A percentile compares a stretch with the other conserved stretches of the same genome.
Conservation (phyloP, 345 rosid genomes). For the Citrus sp. region DNA sequence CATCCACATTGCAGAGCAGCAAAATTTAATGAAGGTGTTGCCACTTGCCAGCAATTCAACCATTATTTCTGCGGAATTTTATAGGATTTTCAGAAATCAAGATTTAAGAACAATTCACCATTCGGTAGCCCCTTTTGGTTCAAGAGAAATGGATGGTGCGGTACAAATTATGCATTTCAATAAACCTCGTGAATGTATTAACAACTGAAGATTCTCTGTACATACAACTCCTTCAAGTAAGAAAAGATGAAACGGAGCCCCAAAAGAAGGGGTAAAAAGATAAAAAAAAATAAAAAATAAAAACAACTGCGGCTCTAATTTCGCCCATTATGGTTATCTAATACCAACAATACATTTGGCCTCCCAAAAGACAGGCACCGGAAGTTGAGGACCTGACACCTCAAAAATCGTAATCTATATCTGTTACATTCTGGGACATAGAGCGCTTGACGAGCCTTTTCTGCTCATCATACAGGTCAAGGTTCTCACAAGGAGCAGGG, state of each 20-base stretch:
- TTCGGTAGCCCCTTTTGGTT: background rate
- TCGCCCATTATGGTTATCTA: constrained; percentile 5
- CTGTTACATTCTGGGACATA: constrained; percentile 63
- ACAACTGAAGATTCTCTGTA: constrained; percentile 16
- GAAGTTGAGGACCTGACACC: background rate
- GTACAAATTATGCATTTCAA: background rate
- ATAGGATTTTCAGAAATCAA: background rate
- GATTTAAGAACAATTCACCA: background rate
- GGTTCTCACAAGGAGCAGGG: constrained; percentile 91
- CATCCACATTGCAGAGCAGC: no score
- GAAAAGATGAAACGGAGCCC: constrained; percentile 5
- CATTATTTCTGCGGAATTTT: no score
- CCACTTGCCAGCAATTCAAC: no score
- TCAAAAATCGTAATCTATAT: constrained; percentile 81
- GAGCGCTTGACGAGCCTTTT: constrained; percentile 61
- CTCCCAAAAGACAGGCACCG: background rate
- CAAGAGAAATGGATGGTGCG: no score
- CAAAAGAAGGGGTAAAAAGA: background rate
- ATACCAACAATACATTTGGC: constrained; percentile 3
- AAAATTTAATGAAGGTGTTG: no score
- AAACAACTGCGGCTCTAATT: constrained; percentile 11
- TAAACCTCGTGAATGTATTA: constrained; percentile 6
- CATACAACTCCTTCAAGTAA: constrained; percentile 20
- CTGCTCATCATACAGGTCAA: constrained; percentile 80
- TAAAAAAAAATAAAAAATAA: background rate